Conservation (phyloP, 805 yeast genomes). For the Lipomyces sp. region DNA sequence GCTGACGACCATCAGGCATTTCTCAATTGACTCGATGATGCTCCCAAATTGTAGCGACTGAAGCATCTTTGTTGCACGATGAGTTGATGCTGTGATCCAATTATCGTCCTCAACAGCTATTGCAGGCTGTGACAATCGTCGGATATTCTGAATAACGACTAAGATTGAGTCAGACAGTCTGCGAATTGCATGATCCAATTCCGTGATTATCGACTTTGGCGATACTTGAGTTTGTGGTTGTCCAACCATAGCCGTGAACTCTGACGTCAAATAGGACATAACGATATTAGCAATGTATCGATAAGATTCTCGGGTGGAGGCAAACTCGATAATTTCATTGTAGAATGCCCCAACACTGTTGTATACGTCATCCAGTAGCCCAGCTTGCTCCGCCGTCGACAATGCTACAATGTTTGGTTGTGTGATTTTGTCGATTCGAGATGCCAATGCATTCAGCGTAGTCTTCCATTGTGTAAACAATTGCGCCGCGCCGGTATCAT, state of each 20-base stretch:
- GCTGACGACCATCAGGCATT: constrained; percentile 48
- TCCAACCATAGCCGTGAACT: background rate
- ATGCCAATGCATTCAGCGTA: background rate
- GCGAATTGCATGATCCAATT: constrained; percentile 53
- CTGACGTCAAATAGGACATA: background rate
- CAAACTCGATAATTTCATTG: constrained; percentile 10
- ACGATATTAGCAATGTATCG: constrained; percentile 5
- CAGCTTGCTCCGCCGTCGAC: background rate
- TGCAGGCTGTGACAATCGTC: constrained; percentile 25
- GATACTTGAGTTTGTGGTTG: background rate
- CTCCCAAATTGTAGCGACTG: constrained; percentile 51
- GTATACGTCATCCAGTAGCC: background rate
- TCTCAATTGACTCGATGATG: constrained; percentile 48
- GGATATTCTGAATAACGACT: constrained; percentile 66
- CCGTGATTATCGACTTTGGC: background rate
- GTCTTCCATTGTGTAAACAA: constrained; percentile 6
- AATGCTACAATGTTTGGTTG: background rate
- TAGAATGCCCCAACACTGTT: background rate
- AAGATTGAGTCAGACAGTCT: constrained; percentile 62
- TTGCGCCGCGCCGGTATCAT: background rate
- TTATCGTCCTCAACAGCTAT: constrained; percentile 59
- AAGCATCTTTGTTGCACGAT: constrained; percentile 42
- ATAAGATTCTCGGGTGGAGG: background rate
- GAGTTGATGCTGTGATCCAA: constrained; percentile 59
- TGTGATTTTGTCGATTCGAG: background rate